Base-by-base conservation (phyloP, 2,329 filamentous ascomycete species). In the Eurotiales sp. region DNA sequence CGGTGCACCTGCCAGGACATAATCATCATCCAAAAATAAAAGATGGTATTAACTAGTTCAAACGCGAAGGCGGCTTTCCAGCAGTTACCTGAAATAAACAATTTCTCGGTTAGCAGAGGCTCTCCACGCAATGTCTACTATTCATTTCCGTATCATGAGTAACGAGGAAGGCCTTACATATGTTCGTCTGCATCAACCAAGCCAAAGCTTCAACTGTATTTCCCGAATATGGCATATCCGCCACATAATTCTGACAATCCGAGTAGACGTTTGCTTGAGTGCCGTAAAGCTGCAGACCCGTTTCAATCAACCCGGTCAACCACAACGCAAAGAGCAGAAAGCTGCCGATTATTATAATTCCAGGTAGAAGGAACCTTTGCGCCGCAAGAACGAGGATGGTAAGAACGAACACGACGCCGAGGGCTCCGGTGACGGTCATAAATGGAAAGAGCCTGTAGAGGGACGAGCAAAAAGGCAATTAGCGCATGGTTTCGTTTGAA, bases 21-120 rank as follows among this genome's bases (percentile, higher is more conserved):
- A 43, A 86, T 67, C 64, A 85, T 80, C 80, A 85, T 83, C 79
- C 82, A 86, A 19, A 85, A 63, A 61, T 84, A 76, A 59, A 85
- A 83, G n/a, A 84, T 76, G 1, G 75, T 74, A 34, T 81, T 81
- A 14, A 85, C 73, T 50, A 86, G 77, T 70, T 82, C 83, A 59
- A 85, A 84, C 8, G 81, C 78, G 59, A 85, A 85, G 3, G 74
- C 77, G 0, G 82, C 80, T 59, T 79, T 76, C 83, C 83, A 86
- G 62, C 78, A 81, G 61, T 81, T 77, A 63, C 77, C 77, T 80
- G 55, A 21, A 45, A 34, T 17, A 14, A 49, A 15, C 6, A 5
- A 15, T 10, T 37, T 11, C 19, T 39, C 14, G n/a, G n/a, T 50
- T 34, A 50, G 47, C 19, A 23, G 59, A 58, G 49, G 44, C 12